Evolutionary conservation across 257 asterid species (phyloP), one percentile per base, ranked within the genome.

Genomic region (Perilla frutescens): DNA sequence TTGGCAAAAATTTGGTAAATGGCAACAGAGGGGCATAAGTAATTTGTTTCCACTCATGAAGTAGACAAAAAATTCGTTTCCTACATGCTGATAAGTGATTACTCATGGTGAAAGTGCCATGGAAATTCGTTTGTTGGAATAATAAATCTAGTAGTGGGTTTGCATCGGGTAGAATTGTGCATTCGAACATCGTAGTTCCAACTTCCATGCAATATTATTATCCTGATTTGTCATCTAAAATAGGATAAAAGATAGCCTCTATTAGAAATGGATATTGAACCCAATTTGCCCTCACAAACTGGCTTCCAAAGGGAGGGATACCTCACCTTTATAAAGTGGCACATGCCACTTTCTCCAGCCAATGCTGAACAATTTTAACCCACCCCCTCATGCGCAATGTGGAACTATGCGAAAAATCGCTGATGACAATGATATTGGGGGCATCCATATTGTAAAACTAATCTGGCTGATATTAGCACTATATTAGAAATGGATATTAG

Each of bases 211-310:
- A 41, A 67, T 20, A 34, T 66, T 47, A 34, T 20, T 15, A 66
- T 58, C 41, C 39, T 76, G 65, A 31, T 41, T 51, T 58, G 20
- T 15, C 67, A 29, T 41, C 61, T 61, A 20, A 68, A 69, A 43
- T 68, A 40, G 57, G 68, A 40, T 43, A 39, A 31, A 51, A 41
- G 56, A 36, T 10, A 14, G 63, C 58, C 59, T 68, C 26, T 48
- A 57, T 64, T 20, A 20, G 26, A 20, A 20, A 20, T 20, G 26
- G 26, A 20, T 20, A 20, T 20, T 20, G 26, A 20, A 20, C 26
- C 26, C 26, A 20, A 20, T 20, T 20, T 20, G 26, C 26, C 26
- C 26, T 20, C 26, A 20, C 26, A 20, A 20, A 20, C 26, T 20
- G 26, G 26, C 26, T 20, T 20, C 0, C 26, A 20, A 20, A 1